phyloP scores from a whole-genome alignment of 495 filamentous ascomycete species.

The Terfezia claveryi region DNA sequence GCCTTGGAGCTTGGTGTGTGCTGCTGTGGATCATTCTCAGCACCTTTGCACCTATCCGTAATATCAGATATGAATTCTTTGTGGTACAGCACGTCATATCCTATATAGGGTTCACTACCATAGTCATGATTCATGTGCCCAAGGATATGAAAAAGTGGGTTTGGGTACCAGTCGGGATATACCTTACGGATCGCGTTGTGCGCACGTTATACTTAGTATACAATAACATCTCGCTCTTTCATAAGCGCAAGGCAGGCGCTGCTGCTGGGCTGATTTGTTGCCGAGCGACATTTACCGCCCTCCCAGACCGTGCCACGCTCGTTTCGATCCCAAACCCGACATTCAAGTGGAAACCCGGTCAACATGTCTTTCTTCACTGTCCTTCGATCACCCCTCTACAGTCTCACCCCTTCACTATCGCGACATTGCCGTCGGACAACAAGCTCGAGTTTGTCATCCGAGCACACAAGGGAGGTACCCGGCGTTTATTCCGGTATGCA shows the following conservation, averaged over 20 bases:
- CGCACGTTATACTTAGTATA: conserved; percentile 32
- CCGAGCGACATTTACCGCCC: conserved; percentile 38
- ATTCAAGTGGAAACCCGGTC: conserved; percentile 52
- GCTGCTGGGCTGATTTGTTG: conserved; percentile 4
- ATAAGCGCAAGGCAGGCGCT: conserved; percentile 6
- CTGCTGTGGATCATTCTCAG: conserved; percentile 49
- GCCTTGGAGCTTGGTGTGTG: conserved; percentile 52
- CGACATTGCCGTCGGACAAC: conserved; percentile 33
- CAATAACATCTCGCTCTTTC: conserved; percentile 42
- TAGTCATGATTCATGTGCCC: conserved; percentile 45
- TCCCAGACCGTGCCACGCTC: conserved; percentile 41
- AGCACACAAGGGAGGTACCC: conserved; percentile 48
- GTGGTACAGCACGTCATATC: conserved; percentile 56
- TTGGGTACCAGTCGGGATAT: conserved; percentile 50
- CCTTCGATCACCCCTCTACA: conserved; percentile 47
- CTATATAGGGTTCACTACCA: conserved; percentile 42
- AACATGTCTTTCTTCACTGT: conserved; percentile 56
- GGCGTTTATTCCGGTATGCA: conserved; percentile 41
- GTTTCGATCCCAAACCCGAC: conserved; percentile 47
- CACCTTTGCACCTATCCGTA: conserved; percentile 44
- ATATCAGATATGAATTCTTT: conserved; percentile 56
- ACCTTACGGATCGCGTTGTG: conserved; percentile 45
- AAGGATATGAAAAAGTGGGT: conserved; percentile 32
- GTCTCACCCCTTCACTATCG: conserved; percentile 66
- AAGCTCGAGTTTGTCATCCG: conserved; percentile 51